Conservation (phyloP, 257 asterid species). For the Verbena officinalis region DNA sequence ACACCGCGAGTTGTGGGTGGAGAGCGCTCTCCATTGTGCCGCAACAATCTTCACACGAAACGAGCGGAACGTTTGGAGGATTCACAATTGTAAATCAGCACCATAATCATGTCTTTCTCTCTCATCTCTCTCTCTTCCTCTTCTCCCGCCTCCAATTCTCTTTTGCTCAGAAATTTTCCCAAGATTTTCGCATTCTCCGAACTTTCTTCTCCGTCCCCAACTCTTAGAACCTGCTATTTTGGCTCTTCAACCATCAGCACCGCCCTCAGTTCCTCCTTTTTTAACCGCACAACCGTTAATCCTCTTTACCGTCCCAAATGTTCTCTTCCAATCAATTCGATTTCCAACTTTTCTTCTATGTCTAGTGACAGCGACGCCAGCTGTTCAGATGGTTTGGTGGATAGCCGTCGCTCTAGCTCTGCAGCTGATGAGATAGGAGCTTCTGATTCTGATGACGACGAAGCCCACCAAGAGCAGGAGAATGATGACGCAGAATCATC, state of each 20-base stretch:
- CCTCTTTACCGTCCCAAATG: conserved; percentile 22
- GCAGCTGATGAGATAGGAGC: conserved; percentile 41
- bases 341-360: conserved; percentile 38
- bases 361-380: conserved; percentile 43
- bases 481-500: conserved; percentile 27
- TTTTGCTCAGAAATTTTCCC: conserved; percentile 27
- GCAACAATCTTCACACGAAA: not conserved
- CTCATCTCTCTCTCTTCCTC: conserved; percentile 43
- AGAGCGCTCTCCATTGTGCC: not conserved
- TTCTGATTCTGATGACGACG: conserved; percentile 54
- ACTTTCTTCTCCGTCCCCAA: conserved; percentile 40
- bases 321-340: conserved; percentile 29
- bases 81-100: not conserved
- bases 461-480: conserved; percentile 30
- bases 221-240: not conserved
- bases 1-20: conserved; percentile 21
- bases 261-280: conserved; percentile 21
- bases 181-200: conserved; percentile 27
- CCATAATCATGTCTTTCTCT: conserved; percentile 54
- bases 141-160: conserved; percentile 36
- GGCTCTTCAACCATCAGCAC: not conserved
- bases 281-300: conserved; percentile 22
- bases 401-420: conserved; percentile 29
- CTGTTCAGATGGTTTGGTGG: conserved; percentile 31
- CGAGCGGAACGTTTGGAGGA: not conserved